phyloP scores from a whole-genome alignment of 2,329 filamentous ascomycete species.

The Tetracladium maxilliforme region DNA sequence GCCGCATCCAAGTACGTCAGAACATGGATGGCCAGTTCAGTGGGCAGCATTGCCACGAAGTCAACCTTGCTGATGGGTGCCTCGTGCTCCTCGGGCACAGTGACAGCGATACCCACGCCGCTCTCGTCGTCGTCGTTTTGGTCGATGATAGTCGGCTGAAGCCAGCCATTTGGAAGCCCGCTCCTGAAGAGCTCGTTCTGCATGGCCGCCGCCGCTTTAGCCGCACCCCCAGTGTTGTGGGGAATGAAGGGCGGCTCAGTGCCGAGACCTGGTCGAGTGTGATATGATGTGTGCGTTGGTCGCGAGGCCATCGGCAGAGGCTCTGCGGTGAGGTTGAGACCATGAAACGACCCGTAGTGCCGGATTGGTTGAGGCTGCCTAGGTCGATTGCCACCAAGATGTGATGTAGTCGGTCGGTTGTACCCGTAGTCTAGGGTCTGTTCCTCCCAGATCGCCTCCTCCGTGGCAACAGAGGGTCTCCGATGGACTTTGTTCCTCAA shows the following conservation, averaged over 20 bases:
- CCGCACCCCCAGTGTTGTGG: slow-evolving; percentile 41
- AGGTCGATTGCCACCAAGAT: too few relatives aligned
- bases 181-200: slow-evolving; percentile 35
- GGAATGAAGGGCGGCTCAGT: slow-evolving; percentile 46
- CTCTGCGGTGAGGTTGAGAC: too few relatives aligned
- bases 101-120: slow-evolving; percentile 45
- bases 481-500: too few relatives aligned
- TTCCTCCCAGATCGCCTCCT: too few relatives aligned
- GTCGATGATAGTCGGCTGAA: slow-evolving; percentile 13
- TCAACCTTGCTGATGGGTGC: slow-evolving; percentile 37
- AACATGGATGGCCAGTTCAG: slow-evolving; percentile 43
- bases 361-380: too few relatives aligned
- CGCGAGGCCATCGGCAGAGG: too few relatives aligned
- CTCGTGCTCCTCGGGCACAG: slow-evolving; percentile 17
- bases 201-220: slow-evolving; percentile 40
- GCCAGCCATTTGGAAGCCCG: slow-evolving; percentile 25
- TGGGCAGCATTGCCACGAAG: slow-evolving; percentile 38
- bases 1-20: slow-evolving; percentile 38
- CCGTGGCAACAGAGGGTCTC: too few relatives aligned
- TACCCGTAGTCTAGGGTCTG: too few relatives aligned
- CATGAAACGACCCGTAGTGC: too few relatives aligned
- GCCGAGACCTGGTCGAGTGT: slow-evolving; percentile 33
- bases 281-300: slow-evolving; percentile 14
- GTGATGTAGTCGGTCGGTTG: too few relatives aligned
- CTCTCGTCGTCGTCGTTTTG: slow-evolving; percentile 44